Evolutionary conservation across 306 rosid species (phyloP).

Genomic region (Begonia fuchsioides): DNA sequence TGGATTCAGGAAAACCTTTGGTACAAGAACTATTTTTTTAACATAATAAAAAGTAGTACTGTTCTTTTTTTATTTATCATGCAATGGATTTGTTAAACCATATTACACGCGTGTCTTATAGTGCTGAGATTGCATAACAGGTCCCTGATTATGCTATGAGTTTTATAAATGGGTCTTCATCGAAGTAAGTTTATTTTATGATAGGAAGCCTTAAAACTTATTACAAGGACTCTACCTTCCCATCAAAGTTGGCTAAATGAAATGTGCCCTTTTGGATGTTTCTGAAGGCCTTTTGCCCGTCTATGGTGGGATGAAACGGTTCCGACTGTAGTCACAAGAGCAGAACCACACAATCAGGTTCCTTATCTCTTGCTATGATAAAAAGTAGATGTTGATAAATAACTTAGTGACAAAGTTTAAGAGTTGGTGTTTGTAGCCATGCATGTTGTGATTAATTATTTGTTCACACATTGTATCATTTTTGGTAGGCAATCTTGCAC

Average conservation of each 20-base stretch:
- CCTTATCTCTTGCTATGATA: too few relatives aligned
- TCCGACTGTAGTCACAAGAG: slow-evolving; percentile 37
- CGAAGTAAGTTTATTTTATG: slow-evolving; percentile 32
- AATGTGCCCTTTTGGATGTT: not conserved
- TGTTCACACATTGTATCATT: not conserved
- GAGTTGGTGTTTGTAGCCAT: too few relatives aligned
- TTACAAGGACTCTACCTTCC: too few relatives aligned
- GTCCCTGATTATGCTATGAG: slow-evolving; percentile 73
- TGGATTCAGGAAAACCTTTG: slow-evolving; percentile 76
- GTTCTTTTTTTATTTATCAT: too few relatives aligned
- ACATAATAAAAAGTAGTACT: too few relatives aligned
- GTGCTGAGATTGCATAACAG: slow-evolving; percentile 12
- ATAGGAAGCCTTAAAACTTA: not conserved
- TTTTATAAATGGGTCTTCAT: slow-evolving; percentile 49
- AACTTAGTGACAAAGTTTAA: not conserved
- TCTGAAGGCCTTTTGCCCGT: slow-evolving; percentile 30
- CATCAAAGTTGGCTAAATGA: too few relatives aligned
- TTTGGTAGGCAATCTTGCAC: slow-evolving; percentile 24
- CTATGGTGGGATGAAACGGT: slow-evolving; percentile 44
- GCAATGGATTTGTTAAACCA: too few relatives aligned
- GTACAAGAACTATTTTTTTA: too few relatives aligned
- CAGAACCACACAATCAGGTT: slow-evolving; percentile 44
- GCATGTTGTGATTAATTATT: not conserved
- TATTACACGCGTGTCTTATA: not conserved
- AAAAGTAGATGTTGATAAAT: too few relatives aligned